phyloP scores from a whole-genome alignment of 441 rosid species.

The Lepidium campestre region DNA sequence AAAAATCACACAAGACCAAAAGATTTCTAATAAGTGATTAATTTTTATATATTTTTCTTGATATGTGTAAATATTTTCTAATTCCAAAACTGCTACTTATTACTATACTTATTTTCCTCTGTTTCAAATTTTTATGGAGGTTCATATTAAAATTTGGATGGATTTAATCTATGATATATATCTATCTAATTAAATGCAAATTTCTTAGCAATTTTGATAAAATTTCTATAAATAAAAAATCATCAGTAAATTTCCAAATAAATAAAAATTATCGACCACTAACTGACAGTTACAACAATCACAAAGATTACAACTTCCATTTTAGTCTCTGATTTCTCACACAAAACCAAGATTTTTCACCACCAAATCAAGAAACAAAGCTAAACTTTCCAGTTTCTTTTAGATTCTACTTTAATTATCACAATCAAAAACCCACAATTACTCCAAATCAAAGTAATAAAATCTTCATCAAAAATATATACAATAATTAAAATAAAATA shows the following conservation, averaged over 20 bases:
- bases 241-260: neutral
- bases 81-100: too few species aligned
- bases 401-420: neutral
- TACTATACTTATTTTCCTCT: too few species aligned
- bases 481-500: neutral
- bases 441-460: neutral
- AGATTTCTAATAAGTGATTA: too few species aligned
- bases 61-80: too few species aligned
- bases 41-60: too few species aligned
- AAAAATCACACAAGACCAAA: too few species aligned
- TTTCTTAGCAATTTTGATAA: neutral
- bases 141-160: too few species aligned
- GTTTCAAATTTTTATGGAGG: too few species aligned
- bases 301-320: constrained; percentile 7
- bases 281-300: constrained; percentile 7
- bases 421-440: neutral
- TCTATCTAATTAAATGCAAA: neutral
- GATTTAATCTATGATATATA: too few species aligned
- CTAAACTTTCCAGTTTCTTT: constrained; percentile 14
- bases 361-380: constrained; percentile 13
- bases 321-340: neutral
- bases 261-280: too few species aligned
- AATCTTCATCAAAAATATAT: neutral
- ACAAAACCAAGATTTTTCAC: neutral
- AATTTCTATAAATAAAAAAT: neutral